phyloP scores from a whole-genome alignment of 2,329 filamentous ascomycete genomes.

The Coniosporium tulheliwenetii region DNA sequence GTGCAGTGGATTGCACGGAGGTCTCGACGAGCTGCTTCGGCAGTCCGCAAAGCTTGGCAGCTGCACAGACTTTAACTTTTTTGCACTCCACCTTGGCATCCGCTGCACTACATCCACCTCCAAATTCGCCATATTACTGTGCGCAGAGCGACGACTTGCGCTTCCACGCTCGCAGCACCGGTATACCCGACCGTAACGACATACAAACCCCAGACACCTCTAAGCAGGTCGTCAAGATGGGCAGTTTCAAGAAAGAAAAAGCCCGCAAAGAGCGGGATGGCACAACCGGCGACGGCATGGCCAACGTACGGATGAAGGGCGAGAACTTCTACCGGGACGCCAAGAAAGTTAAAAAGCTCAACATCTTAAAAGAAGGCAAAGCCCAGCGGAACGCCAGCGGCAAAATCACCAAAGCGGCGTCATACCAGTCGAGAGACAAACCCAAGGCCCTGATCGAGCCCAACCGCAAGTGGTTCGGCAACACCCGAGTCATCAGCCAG shows the following conservation, averaged over 20 bases:
- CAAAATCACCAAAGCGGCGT: constrained; percentile 69
- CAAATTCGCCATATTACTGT: too few relatives aligned
- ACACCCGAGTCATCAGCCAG: constrained; percentile 80
- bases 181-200: constrained; percentile 1
- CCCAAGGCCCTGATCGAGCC: constrained; percentile 83
- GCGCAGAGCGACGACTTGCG: too few relatives aligned
- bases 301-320: constrained; percentile 83
- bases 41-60: too few relatives aligned
- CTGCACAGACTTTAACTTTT: too few relatives aligned
- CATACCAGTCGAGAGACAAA: constrained; percentile 67
- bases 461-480: constrained; percentile 95
- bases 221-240: constrained; percentile 40
- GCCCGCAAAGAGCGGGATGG: constrained; percentile 71
- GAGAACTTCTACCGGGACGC: constrained; percentile 94
- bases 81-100: too few relatives aligned
- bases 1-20: constrained; percentile 1
- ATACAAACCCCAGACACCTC: not conserved
- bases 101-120: too few relatives aligned
- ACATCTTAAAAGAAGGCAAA: constrained; percentile 81
- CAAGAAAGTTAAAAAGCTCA: constrained; percentile 78
- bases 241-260: constrained; percentile 82
- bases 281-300: constrained; percentile 72
- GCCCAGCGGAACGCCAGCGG: constrained; percentile 68
- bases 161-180: too few relatives aligned
- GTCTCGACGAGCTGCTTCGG: too few relatives aligned